Conservation (phyloP, 2,329 filamentous ascomycete genomes). For the Fusarium sp. region DNA sequence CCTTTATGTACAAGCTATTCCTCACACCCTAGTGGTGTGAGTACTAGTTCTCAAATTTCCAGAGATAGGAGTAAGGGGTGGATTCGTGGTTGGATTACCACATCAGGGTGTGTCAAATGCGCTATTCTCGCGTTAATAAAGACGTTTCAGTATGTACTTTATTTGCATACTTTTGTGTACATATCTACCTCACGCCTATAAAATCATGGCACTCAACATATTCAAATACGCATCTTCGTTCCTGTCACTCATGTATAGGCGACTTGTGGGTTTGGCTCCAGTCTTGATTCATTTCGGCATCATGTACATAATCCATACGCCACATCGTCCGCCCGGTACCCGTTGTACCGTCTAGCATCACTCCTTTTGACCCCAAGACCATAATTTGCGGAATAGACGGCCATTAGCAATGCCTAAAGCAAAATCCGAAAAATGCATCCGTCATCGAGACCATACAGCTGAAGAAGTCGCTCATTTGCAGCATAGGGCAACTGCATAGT, state of each 20-base stretch:
- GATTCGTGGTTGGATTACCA: not conserved
- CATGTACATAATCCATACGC: constrained; percentile 43
- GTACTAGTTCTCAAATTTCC: not conserved
- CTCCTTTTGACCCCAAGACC: constrained; percentile 35
- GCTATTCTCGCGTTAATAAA: constrained; percentile 32
- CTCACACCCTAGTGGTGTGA: constrained; percentile 8
- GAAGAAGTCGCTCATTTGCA: not conserved
- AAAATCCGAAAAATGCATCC: constrained; percentile 32
- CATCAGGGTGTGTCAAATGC: not conserved
- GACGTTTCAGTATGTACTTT: constrained; percentile 27
- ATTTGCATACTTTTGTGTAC: constrained; percentile 22
- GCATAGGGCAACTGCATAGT: constrained; percentile 9
- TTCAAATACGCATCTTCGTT: not conserved
- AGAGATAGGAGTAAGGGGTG: constrained; percentile 7
- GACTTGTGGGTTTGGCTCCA: constrained; percentile 9
- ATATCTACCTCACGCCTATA: not conserved
- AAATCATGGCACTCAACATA: not conserved
- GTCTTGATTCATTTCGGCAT: constrained; percentile 43
- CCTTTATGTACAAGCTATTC: not conserved
- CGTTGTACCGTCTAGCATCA: constrained; percentile 25
- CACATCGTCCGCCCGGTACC: constrained; percentile 37
- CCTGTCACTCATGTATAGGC: not conserved
- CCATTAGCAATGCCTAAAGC: constrained; percentile 29
- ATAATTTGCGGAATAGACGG: constrained; percentile 23
- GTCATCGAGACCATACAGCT: constrained; percentile 10